Evolutionary conservation across 2,329 filamentous ascomycete genomes (phyloP), one percentile per base, ranked within the genome.

Genomic region (Sporothrix phasma): DNA sequence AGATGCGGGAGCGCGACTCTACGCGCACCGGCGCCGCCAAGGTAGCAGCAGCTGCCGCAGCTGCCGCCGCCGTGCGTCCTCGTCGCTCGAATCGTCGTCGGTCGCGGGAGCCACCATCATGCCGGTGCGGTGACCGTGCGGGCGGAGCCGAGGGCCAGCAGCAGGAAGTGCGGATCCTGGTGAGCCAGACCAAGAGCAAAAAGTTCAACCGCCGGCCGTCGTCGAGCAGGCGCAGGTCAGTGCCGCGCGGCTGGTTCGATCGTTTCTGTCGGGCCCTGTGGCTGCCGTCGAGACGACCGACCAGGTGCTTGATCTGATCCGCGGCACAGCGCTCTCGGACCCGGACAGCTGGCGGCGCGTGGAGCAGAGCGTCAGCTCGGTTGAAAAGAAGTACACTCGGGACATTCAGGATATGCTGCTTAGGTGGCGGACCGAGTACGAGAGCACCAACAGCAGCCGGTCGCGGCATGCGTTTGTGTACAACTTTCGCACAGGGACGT

Each of bases 221-320:
- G 87, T 97, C 56, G 90, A 96, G 73, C 88, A 92, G 68, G 88
- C 88, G 66, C 85, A 85, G 75, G 73, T 72, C 64, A 80, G 78
- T 67, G 80, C 79, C 4, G 80, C 84, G 34, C 84, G 83, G 64
- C 80, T 92, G 41, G 81, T 91, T 13, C 84, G 88, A 37, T 84
- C 83, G 4, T 91, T 91, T 69, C 79, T 90, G 5, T 83, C 88
- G 34, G 90, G 90, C 0, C 91, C 92, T 0, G 89, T 97, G 65
- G 84, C 89, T 10, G 93, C 92, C 0, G 88, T 97, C 61, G 93
- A 97, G 75, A 91, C 90, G 1, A 87, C 90, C 61, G 92, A 97
- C 71, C 85, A 88, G 58, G 84, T 95, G 24, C 84, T 97, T 70
- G 87, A 92, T 43, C 77, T 88, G 37, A 87, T 97, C 62, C 81